Evolutionary conservation across 306 rosid species (phyloP), one percentile per base, ranked within the genome.

Genomic region (Senna tora): DNA sequence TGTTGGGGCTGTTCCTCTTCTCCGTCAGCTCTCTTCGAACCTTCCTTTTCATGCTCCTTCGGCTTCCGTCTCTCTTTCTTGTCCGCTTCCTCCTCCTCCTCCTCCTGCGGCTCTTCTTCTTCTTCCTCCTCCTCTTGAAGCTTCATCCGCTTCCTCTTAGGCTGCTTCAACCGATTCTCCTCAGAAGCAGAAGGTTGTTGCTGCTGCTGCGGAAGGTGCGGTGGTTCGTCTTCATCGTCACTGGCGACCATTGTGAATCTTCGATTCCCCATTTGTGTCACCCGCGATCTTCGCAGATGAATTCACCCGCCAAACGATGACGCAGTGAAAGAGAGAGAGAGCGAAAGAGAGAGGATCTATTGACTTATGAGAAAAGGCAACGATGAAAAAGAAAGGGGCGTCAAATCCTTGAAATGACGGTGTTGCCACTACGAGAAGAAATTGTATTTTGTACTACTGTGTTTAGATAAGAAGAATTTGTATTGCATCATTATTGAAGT

Each of bases 211-310:
- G 71, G 76, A 6, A 20, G 78, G 20, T 20, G 81, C 34, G 74
- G 87, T 4, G 67, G 49, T 62, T 83, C 92, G 6, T 91, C 96
- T 25, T 91, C 97, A 2, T 91, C 94, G 57, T 87, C 96, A 82
- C 96, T 91, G 50, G 92, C 69, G 17, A 91, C 81, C 84, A 75
- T 88, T 19, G 83, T 76, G 55, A 91, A 87, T 63, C 99, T 87
- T 5, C 96, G 80, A 68, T 86, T 86, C 51, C 92, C 87, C 99
- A 94, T 91, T 71, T 43, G 28, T 22, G 38, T 22, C 21, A 7
- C 16, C 6, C 46, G 6, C 13, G 64, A 73, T 42, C 13, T 22
- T 36, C 12, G 16, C 8, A 36, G 4, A 20, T 10, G 63, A 19
- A 43, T 2, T 22, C 58, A 38, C 68, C 72, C 58, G 78, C 74